phyloP scores from a whole-genome alignment of 805 yeast species.

The Kodamaea kaohsiungensis region DNA sequence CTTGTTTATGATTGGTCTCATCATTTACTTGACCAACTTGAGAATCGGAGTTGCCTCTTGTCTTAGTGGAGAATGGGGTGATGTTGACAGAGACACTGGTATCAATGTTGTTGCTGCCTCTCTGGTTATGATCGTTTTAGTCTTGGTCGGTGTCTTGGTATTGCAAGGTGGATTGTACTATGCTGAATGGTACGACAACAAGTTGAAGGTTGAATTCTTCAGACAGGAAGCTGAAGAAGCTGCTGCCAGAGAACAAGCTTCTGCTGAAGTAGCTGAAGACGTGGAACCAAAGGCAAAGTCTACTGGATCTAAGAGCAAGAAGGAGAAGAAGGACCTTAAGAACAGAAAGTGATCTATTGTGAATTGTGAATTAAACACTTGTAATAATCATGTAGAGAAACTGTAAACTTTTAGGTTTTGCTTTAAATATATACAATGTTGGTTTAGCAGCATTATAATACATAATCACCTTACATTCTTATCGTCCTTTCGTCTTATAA shows the following conservation, averaged over 20 bases:
- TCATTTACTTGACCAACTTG: constrained; percentile 84
- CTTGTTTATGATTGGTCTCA: constrained; percentile 68
- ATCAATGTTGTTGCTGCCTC: constrained; percentile 91
- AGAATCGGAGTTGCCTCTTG: constrained; percentile 76
- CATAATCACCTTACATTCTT: too few species aligned
- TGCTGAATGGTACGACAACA: constrained; percentile 63
- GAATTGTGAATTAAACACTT: too few species aligned
- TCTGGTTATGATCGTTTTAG: constrained; percentile 68
- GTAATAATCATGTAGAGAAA: too few species aligned
- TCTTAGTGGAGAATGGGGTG: constrained; percentile 84
- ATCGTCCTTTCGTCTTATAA: too few species aligned
- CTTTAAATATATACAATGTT: too few species aligned
- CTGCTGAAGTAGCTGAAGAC: constrained; percentile 1
- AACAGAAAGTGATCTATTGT: neutral
- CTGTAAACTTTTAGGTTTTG: too few species aligned
- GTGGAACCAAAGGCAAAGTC: constrained; percentile 10
- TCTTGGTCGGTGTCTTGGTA: constrained; percentile 75
- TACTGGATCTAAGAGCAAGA: constrained; percentile 10
- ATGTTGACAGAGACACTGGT: constrained; percentile 83
- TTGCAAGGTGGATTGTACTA: constrained; percentile 89
- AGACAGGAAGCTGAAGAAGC: constrained; percentile 25
- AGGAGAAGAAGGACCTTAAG: constrained; percentile 10
- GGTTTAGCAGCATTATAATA: too few species aligned
- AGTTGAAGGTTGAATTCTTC: constrained; percentile 34
- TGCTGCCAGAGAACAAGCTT: constrained; percentile 13